Evolutionary conservation across 208 protist species (phyloP).

Genomic region (Trypanosoma boissoni): DNA sequence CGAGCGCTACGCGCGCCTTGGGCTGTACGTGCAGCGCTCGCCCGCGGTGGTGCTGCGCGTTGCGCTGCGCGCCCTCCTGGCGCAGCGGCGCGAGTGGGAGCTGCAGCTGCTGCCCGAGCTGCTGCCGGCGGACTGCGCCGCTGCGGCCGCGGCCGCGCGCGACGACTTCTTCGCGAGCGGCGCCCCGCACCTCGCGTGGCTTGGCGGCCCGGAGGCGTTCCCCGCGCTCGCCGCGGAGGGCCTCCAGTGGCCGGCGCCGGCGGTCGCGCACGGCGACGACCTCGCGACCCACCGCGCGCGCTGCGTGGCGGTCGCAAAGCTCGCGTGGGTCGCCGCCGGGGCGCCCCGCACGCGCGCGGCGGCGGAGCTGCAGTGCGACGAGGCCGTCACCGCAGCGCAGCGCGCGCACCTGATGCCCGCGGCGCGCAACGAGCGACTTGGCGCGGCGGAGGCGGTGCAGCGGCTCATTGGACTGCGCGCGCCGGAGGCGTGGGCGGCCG

Average conservation of each 20-base stretch:
- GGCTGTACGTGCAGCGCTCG: slow-evolving; percentile 53
- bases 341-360: slow-evolving; percentile 28
- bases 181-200: slow-evolving; percentile 79
- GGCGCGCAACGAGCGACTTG: slow-evolving; percentile 30
- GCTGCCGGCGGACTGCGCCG: slow-evolving; percentile 24
- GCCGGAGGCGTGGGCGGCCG: slow-evolving; percentile 61
- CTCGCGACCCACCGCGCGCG: slow-evolving; percentile 49
- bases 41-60: slow-evolving; percentile 37
- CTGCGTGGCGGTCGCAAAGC: slow-evolving; percentile 45
- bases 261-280: slow-evolving; percentile 52
- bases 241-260: slow-evolving; percentile 14
- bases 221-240: slow-evolving; percentile 57
- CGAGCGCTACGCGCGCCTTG: slow-evolving; percentile 42
- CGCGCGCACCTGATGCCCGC: slow-evolving; percentile 38
- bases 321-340: slow-evolving; percentile 56
- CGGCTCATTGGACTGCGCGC: slow-evolving; percentile 38
- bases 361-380: slow-evolving; percentile 41
- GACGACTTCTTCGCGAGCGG: slow-evolving; percentile 49
- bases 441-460: slow-evolving; percentile 59
- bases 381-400: slow-evolving; percentile 45
- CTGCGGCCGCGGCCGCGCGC: slow-evolving; percentile 26
- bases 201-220: slow-evolving; percentile 49
- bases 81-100: slow-evolving; percentile 68
- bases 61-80: slow-evolving; percentile 43
- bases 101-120: slow-evolving; percentile 64